Conservation (phyloP, 805 yeast species). For the Candida khao-thaluensis region DNA sequence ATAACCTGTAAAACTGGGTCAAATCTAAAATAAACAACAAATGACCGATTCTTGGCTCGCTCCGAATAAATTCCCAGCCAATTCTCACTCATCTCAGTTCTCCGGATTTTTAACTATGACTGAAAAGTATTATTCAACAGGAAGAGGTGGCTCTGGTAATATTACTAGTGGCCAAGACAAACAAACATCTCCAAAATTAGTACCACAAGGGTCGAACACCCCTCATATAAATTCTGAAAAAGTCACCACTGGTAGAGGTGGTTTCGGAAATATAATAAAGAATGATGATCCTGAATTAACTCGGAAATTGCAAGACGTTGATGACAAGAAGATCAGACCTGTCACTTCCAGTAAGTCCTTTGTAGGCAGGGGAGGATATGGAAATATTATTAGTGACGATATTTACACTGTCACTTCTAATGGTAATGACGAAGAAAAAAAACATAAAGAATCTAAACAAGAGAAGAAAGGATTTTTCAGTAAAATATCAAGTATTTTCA, state of each 20-base stretch:
- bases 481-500: slow-evolving; percentile 31
- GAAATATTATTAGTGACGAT: slow-evolving; percentile 47
- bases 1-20: too few species aligned
- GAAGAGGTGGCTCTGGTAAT: slow-evolving; percentile 80
- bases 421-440: slow-evolving; percentile 24
- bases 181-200: slow-evolving; percentile 53
- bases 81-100: too few species aligned
- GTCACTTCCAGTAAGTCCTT: slow-evolving; percentile 47
- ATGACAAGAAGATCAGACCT: slow-evolving; percentile 42
- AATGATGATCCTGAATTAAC: slow-evolving; percentile 59
- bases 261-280: slow-evolving; percentile 70
- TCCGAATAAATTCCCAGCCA: slow-evolving; percentile 4
- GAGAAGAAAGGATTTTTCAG: slow-evolving; percentile 39
- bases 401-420: slow-evolving; percentile 37
- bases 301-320: slow-evolving; percentile 68
- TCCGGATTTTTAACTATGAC: slow-evolving; percentile 1
- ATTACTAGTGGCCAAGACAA: slow-evolving; percentile 41
- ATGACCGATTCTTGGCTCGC: not conserved
- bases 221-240: slow-evolving; percentile 57
- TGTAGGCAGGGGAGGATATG: slow-evolving; percentile 67
- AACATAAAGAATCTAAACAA: slow-evolving; percentile 4
- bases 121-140: slow-evolving; percentile 52
- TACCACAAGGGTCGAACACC: slow-evolving; percentile 58
- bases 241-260: slow-evolving; percentile 75
- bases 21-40: not conserved